Evolutionary conservation across 352 stramenopile species (phyloP), one percentile per base, ranked within the genome.

Genomic region (Pythium sukuiense): DNA sequence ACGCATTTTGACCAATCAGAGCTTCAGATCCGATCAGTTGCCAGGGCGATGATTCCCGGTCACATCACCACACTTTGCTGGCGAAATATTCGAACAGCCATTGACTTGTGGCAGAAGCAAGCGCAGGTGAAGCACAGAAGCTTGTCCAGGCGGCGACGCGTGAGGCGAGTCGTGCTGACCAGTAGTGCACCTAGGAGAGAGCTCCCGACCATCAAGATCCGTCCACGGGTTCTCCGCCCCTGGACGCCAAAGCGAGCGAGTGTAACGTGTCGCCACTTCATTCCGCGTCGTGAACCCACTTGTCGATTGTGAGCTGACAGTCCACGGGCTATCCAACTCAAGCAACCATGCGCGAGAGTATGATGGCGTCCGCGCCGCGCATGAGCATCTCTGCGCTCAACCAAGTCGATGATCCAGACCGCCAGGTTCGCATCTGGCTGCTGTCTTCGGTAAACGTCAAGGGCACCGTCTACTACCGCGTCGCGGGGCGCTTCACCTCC

Each of bases 331-430:
- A 43, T 43, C 35, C 39, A 48, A 48, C 14, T 48, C 13, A 48
- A n/a, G 33, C 16, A 7, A 68, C 35, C 14, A 85, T 85, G 79
- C 70, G 73, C 24, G 72, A 79, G 43, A 49, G 75, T 58, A 20
- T 64, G 50, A 27, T 54, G 71, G 27, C 53, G 33, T 55, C 52
- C 50, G 60, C 39, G 24, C 65, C 73, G 33, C 67, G 66, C 49
- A 86, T 85, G 63, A 89, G 76, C 68, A 74, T 89, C 71, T 83
- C 81, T 55, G 41, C 74, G 52, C 70, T 89, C 66, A 89, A 88
- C 65, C 65, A 76, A 52, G 59, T 59, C 16, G 73, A 82, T 14
- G 70, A 77, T 30, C 60, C 71, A 37, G 79, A 70, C 9, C 80
- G 82, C 13, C 69, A 83, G 30, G 67, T 93, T 50, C 80, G 82